phyloP scores from a whole-genome alignment of 1,284 basidiomycete species.

The Hemileia vastatrix region DNA sequence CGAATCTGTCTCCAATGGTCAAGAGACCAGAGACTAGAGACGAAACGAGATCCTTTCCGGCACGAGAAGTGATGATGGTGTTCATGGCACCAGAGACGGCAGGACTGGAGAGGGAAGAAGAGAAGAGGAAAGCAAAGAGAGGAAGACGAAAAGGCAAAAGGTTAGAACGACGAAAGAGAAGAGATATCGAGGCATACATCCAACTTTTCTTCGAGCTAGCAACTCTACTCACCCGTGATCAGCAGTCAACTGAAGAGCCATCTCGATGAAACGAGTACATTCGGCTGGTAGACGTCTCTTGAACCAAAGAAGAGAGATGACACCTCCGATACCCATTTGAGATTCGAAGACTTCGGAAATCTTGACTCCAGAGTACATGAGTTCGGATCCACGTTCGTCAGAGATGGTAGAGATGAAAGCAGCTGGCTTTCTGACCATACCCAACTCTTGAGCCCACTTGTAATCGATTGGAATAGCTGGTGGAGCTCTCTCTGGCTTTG shows the following conservation, averaged over 20 bases:
- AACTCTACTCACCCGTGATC: constrained; percentile 97
- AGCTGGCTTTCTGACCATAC: constrained; percentile 94
- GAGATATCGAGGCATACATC: too few species aligned
- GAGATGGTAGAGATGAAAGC: constrained; percentile 99
- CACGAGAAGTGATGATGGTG: constrained; percentile 96
- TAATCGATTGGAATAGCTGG: constrained; percentile 99
- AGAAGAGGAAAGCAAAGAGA: too few species aligned
- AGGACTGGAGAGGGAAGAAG: too few species aligned
- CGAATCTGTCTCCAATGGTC: constrained; percentile 95
- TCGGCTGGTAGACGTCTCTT: constrained; percentile 74
- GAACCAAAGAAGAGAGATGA: constrained; percentile 94
- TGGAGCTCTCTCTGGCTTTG: constrained; percentile 71
- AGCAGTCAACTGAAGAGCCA: constrained; percentile 97
- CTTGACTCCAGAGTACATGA: constrained; percentile 96
- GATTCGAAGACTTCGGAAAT: constrained; percentile 98
- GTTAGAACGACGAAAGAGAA: too few species aligned
- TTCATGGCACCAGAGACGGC: constrained; percentile 85
- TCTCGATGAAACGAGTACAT: constrained; percentile 94
- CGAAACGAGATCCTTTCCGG: constrained; percentile 95
- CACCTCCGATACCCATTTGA: constrained; percentile 92
- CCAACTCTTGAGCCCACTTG: constrained; percentile 96
- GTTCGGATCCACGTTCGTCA: constrained; percentile 96
- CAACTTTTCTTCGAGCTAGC: background rate
- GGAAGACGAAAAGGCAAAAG: too few species aligned
- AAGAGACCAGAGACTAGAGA: constrained; percentile 91